Base-by-base conservation (phyloP, 1,284 basidiomycete species). In the Papiliotrema laurentii region DNA sequence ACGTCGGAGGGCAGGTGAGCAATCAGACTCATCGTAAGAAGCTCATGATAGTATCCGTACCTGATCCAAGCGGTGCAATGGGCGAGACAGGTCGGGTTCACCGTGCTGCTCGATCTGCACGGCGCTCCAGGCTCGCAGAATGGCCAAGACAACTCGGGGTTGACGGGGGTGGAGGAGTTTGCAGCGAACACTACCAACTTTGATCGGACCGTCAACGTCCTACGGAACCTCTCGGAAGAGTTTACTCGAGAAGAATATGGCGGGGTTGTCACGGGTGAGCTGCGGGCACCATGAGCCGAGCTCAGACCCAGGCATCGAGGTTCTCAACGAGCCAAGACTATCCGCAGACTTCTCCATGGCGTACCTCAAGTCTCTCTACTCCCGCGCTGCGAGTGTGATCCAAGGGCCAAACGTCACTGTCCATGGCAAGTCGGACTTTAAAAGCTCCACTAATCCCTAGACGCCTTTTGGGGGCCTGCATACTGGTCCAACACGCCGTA, bases 81-180 rank as follows among this genome's bases (percentile, higher is more conserved):
- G 64, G 57, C 57, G 5, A 28, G 49, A 31, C 48, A 58, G 22
- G 47, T 64, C 4, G 58, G 56, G 9, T 45, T 66, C 11, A 49
- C 50, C 10, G 64, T 57, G 9, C 55, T 60, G 14, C 54, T 67
- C 40, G 63, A 67, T 47, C 48, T 67, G 16, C 87, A 89, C 61
- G 87, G 87, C 45, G 85, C 80, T 14, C 87, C 87, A 1, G 86
- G 85, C 13, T 53, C 49, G 5, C 63, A 67, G 49, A 69, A 70
- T 45, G 64, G 64, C 18, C 89, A 82, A 24, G 60, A 61, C 43
- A 57, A 60, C 45, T 61, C 58, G 30, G 64, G 64, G 6, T 45
- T 57, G 27, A 55, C 59, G 14, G 61, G 61, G 7, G 39, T 46
- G 5, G 55, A 59, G 2, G 42, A 47, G 9, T 68, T 68, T 37